Evolutionary conservation across 495 filamentous ascomycete species (phyloP), one percentile per base, ranked within the genome.

Genomic region (Hypomontagnella monticulosa): DNA sequence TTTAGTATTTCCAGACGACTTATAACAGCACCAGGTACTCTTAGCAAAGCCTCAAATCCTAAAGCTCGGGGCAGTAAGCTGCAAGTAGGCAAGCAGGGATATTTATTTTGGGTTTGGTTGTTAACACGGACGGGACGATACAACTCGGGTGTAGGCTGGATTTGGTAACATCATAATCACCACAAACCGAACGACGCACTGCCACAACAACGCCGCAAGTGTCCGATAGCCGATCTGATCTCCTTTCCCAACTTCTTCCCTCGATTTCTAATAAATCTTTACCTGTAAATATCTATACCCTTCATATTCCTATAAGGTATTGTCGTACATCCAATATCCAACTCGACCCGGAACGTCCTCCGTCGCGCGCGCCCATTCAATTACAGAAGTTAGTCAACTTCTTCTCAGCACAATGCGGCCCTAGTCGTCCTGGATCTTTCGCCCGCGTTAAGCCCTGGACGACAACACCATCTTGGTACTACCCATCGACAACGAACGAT

Each of bases 401-500:
- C 47, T 54, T 61, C 41, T 27, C 42, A 70, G 59, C 58, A 74
- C 53, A 57, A 70, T 72, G 66, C 61, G 69, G 66, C 62, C 66
- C 65, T 74, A 72, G 61, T 63, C 56, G 56, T 69, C 54, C 44
- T 66, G 44, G 57, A 57, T 65, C 65, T 41, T 53, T 63, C 40
- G 55, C 61, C 51, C 57, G 60, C 69, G 57, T 70, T 66, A 57
- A 54, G 56, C 55, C 58, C 34, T 67, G 60, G 71, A 67, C 61
- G 58, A 67, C 61, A 55, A 71, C 52, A 51, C 48, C 44, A 58
- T 60, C 53, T 65, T 58, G 52, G 34, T 54, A 55, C 47, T 36
- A 44, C 53, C 49, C 59, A 38, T 59, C 60, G 69, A 69, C 53
- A 50, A 69, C 69, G 52, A 69, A 74, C 61, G 52, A 74, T 74